Evolutionary conservation across 23 red algal genomes (phyloP).

Genomic region (Pyropia haitanensis): DNA sequence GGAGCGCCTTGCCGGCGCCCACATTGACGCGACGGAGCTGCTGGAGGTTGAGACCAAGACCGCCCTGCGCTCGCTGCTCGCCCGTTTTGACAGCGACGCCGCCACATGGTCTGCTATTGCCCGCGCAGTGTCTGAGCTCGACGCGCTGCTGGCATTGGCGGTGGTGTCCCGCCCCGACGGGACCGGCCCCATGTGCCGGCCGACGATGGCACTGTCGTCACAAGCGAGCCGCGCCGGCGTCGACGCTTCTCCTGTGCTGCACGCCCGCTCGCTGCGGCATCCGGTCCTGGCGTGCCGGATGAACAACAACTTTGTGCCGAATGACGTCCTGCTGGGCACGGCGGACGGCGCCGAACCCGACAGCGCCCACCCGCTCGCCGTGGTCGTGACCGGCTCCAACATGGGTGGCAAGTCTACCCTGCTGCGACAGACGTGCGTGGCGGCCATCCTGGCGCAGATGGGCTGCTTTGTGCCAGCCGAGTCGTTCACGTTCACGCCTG

Average conservation of each 20-base stretch:
- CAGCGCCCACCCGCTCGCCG: slow-evolving; percentile 4
- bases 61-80: slow-evolving; percentile 49
- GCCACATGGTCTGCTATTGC: slow-evolving; percentile 36
- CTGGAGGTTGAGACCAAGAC: slow-evolving; percentile 20
- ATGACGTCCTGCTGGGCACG: slow-evolving; percentile 38
- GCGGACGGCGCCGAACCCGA: neutral
- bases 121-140: slow-evolving; percentile 49
- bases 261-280: slow-evolving; percentile 40
- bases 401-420: slow-evolving; percentile 92
- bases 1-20: slow-evolving; percentile 19
- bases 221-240: neutral
- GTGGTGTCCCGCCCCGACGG: slow-evolving; percentile 20
- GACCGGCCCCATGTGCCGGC: slow-evolving; percentile 40
- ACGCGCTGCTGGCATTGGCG: slow-evolving; percentile 66
- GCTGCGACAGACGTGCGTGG: slow-evolving; percentile 67
- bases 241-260: slow-evolving; percentile 4
- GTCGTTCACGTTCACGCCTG: slow-evolving; percentile 34
- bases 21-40: slow-evolving; percentile 39
- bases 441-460: slow-evolving; percentile 86
- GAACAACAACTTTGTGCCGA: slow-evolving; percentile 53
- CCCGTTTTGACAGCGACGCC: slow-evolving; percentile 63
- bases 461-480: slow-evolving; percentile 91
- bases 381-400: slow-evolving; percentile 77
- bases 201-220: slow-evolving; percentile 25
- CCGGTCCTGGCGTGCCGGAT: slow-evolving; percentile 37